Evolutionary conservation across 2,329 filamentous ascomycete species (phyloP), one percentile per base, ranked within the genome.

Genomic region (Aspergillus neotritici): DNA sequence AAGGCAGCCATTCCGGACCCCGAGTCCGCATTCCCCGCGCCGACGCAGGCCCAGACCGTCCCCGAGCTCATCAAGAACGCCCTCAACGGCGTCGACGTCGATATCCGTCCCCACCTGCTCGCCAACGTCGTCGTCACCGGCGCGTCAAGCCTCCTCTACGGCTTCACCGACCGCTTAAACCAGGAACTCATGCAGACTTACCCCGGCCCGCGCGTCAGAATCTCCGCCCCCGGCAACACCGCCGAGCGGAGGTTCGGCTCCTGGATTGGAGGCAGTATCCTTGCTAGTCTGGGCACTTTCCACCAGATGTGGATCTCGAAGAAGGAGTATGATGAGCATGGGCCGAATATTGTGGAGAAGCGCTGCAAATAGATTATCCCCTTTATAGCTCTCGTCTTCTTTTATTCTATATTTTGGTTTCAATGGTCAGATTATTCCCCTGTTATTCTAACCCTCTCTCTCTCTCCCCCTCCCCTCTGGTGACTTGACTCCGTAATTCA

Each of bases 281-380:
- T 98, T 54, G 90, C 87, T 5, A 96, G 90, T 67, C 68, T 98
- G 70, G 94, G 94, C 8, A 95, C 90, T 11, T 98, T 98, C 71
- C 93, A 98, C 72, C 93, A 98, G 74, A 91, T 98, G 86, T 98
- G 93, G 93, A 94, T 98, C 57, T 91, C 85, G 16, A 87, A 83
- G 68, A 94, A 95, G 75, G 93, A 98, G 73, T 97, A 96, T 59
- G 89, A 96, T 52, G 94, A 98, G 74, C 90, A 95, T 65, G 93
- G 93, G 2, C 74, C 83, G 5, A 81, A 81, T 51, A 90, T 97
- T 56, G 87, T 97, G 34, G 91, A 97, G 76, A 96, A 95, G 79
- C 78, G 91, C 58, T 97, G 91, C 78, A 94, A 95, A 73, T 97
- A 62, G 70, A 46, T 21, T 8, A 38, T 36, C 44, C 29, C 13